Conservation (phyloP, 352 stramenopile species). For the Pythium aphanidermatum region DNA sequence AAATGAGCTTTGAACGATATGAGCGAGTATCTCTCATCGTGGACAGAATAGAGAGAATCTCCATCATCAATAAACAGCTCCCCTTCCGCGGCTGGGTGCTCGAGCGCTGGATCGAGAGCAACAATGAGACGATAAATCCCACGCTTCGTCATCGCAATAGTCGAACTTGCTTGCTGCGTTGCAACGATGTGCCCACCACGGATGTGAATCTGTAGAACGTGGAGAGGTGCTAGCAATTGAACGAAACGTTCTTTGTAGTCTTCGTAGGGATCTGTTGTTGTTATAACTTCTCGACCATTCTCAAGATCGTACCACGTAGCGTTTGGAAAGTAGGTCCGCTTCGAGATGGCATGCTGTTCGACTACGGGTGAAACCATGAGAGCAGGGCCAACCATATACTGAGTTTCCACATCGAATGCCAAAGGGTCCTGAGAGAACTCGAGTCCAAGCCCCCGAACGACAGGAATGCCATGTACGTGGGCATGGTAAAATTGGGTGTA, state of each 20-base stretch:
- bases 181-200: constrained; percentile 60
- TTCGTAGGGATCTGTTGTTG: constrained; percentile 1
- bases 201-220: constrained; percentile 56
- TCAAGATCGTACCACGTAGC: constrained; percentile 62
- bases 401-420: constrained; percentile 36
- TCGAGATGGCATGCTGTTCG: constrained; percentile 48
- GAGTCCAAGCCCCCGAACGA: constrained; percentile 51
- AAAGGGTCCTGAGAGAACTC: constrained; percentile 54
- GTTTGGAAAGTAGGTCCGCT: constrained; percentile 57
- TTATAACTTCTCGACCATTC: constrained; percentile 30
- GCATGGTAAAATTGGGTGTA: constrained; percentile 78
- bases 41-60: constrained; percentile 54
- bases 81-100: constrained; percentile 25
- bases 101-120: constrained; percentile 25
- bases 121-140: constrained; percentile 49
- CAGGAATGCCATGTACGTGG: constrained; percentile 30
- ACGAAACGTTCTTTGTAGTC: constrained; percentile 13
- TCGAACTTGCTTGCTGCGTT: constrained; percentile 45
- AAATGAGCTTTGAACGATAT: constrained; percentile 37
- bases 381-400: constrained; percentile 66
- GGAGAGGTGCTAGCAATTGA: constrained; percentile 44
- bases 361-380: constrained; percentile 81
- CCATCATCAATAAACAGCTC: constrained; percentile 75
- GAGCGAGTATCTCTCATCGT: constrained; percentile 48
- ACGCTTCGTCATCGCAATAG: constrained; percentile 48